phyloP scores from a whole-genome alignment of 305 asterid genomes.

The Lippia alba region DNA sequence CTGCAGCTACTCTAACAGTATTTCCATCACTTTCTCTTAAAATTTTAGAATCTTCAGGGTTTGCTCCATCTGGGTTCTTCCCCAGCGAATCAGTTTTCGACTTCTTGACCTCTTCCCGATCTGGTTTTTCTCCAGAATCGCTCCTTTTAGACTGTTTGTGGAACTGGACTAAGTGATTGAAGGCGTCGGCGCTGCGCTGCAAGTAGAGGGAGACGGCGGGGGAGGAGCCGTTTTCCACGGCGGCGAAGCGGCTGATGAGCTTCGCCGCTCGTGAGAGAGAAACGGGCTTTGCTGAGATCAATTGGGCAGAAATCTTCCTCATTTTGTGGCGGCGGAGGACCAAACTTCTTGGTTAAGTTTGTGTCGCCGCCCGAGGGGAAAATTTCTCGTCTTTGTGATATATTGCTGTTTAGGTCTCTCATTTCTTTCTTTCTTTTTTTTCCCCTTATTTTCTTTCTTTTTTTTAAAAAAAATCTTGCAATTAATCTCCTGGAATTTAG shows the following conservation, averaged over 20 bases:
- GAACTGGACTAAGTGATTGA: conserved; percentile 49
- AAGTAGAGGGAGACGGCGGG: conserved; percentile 53
- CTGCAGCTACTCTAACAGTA: conserved; percentile 1
- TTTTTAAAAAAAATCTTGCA: too few relatives aligned
- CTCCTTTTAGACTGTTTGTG: conserved; percentile 37
- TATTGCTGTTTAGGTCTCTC: too few relatives aligned
- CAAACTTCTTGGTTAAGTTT: not conserved
- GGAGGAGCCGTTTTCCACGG: conserved; percentile 57
- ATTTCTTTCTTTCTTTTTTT: too few relatives aligned
- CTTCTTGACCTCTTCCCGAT: conserved; percentile 19
- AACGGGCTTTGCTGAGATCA: conserved; percentile 46
- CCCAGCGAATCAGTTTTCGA: conserved; percentile 4
- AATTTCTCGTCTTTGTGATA: not conserved
- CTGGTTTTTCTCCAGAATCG: conserved; percentile 25
- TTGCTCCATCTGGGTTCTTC: conserved; percentile 20
- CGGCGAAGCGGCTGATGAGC: conserved; percentile 49
- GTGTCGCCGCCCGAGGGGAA: not conserved
- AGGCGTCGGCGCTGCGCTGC: conserved; percentile 55
- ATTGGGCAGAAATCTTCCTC: conserved; percentile 55
- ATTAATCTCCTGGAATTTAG: too few relatives aligned
- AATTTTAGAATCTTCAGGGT: not conserved
- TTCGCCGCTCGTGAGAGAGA: conserved; percentile 59
- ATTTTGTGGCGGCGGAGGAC: not conserved
- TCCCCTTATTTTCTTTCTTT: too few relatives aligned
- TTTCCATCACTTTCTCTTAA: conserved; percentile 9